Evolutionary conservation across 1,284 basidiomycete genomes (phyloP).

Genomic region (Schizophyllum commune): DNA sequence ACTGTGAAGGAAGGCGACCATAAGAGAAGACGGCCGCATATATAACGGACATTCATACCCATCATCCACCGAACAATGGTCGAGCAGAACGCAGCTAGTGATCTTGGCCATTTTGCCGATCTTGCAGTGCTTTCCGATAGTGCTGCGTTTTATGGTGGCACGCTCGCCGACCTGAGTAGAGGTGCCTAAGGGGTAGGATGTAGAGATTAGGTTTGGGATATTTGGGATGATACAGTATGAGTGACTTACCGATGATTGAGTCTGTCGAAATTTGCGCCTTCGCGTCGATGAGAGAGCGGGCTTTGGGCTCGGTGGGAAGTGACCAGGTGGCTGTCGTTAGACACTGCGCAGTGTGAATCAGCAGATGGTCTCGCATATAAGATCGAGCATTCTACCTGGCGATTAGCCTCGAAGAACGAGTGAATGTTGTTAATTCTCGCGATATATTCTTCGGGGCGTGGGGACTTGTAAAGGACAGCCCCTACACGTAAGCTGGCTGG

Average conservation of each 20-base stretch:
- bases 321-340: constrained; percentile 42
- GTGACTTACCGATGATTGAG: constrained; percentile 49
- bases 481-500: constrained; percentile 52
- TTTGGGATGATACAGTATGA: too few species aligned
- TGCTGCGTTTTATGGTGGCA: constrained; percentile 80
- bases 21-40: too few species aligned
- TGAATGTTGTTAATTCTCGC: constrained; percentile 81
- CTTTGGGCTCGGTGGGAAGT: constrained; percentile 52
- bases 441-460: constrained; percentile 49
- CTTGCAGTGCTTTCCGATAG: constrained; percentile 83
- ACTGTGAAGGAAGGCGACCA: constrained; percentile 31
- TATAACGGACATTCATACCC: too few species aligned
- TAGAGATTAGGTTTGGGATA: too few species aligned
- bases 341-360: constrained; percentile 23
- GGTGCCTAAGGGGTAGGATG: constrained; percentile 36
- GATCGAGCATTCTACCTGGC: constrained; percentile 42
- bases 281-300: constrained; percentile 60
- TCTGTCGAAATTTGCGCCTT: constrained; percentile 84
- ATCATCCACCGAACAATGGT: constrained; percentile 84
- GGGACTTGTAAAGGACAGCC: constrained; percentile 40
- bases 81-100: constrained; percentile 81
- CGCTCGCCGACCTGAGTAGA: constrained; percentile 81
- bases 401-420: constrained; percentile 78
- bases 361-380: not conserved
- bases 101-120: constrained; percentile 87